These are phyloP conservation scores for Sclerotinia borealis DNA, from an alignment of 2,329 filamentous ascomycete species.

Conservation along the genomic window DNA sequence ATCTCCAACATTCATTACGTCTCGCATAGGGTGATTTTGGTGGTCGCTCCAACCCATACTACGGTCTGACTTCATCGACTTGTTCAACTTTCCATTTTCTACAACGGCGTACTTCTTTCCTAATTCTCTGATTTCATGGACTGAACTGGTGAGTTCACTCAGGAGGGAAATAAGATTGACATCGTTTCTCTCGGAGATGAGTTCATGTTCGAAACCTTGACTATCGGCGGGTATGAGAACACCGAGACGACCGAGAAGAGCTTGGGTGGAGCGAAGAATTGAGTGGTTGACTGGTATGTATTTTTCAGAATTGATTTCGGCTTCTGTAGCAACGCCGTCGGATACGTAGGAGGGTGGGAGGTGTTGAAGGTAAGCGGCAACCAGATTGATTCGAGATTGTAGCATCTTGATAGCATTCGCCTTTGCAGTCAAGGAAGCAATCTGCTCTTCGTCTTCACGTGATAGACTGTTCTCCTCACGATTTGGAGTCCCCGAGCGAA, in stretches of 20 bases:
- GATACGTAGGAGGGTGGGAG: conserved; percentile 61
- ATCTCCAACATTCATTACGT: conserved; percentile 16
- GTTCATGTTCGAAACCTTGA: conserved; percentile 61
- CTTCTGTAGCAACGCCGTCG: conserved; percentile 35
- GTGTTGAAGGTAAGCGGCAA: conserved; percentile 69
- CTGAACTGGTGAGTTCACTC: conserved; percentile 65
- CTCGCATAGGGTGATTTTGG: conserved; percentile 4
- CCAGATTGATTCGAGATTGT: conserved; percentile 65
- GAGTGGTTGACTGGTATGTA: conserved; percentile 46
- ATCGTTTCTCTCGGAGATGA: conserved; percentile 74
- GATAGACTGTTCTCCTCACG: conserved; percentile 49
- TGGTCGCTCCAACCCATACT: conserved; percentile 7
- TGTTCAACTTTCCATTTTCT: conserved; percentile 27
- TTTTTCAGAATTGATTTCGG: conserved; percentile 23
- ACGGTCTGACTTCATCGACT: conserved; percentile 6
- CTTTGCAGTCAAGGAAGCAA: conserved; percentile 71
- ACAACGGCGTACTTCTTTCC: conserved; percentile 67
- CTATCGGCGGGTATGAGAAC: conserved; percentile 68
- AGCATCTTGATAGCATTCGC: conserved; percentile 93
- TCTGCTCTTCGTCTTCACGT: conserved; percentile 54
- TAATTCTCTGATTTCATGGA: conserved; percentile 64
- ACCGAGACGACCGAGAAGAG: conserved; percentile 75
- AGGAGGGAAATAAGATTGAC: conserved; percentile 74
- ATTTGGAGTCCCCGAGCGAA: conserved; percentile 23
- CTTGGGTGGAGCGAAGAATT: conserved; percentile 81